Evolutionary conservation across 805 yeast genomes (phyloP).

Genomic region (Sungouiozyma intestinalis): DNA sequence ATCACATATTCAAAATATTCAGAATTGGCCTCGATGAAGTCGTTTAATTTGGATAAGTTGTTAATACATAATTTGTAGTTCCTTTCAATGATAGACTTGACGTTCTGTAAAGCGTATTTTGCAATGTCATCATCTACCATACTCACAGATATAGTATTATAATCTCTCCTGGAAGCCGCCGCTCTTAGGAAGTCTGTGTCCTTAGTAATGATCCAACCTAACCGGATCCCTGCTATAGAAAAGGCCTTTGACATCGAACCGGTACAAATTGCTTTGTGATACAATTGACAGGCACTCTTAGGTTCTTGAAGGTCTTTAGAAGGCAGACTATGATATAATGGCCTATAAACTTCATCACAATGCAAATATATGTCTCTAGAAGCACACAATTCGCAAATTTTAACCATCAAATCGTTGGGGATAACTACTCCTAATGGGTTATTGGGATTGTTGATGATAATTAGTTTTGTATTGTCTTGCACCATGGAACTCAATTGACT

Average conservation of each 20-base stretch:
- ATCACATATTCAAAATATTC: constrained; percentile 32
- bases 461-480: constrained; percentile 31
- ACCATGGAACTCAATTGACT: constrained; percentile 26
- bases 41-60: constrained; percentile 30
- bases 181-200: constrained; percentile 25
- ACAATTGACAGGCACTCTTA: constrained; percentile 33
- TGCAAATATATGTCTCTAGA: constrained; percentile 29
- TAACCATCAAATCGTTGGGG: constrained; percentile 24
- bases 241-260: constrained; percentile 46
- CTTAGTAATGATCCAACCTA: constrained; percentile 42
- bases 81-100: constrained; percentile 29
- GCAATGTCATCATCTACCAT: constrained; percentile 38
- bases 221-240: constrained; percentile 41
- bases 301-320: constrained; percentile 20
- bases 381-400: constrained; percentile 33
- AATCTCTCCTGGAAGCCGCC: constrained; percentile 36
- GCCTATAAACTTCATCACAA: constrained; percentile 47
- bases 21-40: constrained; percentile 25
- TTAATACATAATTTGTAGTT: constrained; percentile 32
- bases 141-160: constrained; percentile 41
- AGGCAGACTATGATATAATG: constrained; percentile 35
- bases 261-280: constrained; percentile 36
- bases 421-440: constrained; percentile 35
- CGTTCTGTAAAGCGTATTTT: constrained; percentile 32
- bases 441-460: constrained; percentile 41